Evolutionary conservation across 768 basidiomycete genomes (phyloP), one percentile per base, ranked within the genome.

Genomic region (Multifurca ochricompacta): DNA sequence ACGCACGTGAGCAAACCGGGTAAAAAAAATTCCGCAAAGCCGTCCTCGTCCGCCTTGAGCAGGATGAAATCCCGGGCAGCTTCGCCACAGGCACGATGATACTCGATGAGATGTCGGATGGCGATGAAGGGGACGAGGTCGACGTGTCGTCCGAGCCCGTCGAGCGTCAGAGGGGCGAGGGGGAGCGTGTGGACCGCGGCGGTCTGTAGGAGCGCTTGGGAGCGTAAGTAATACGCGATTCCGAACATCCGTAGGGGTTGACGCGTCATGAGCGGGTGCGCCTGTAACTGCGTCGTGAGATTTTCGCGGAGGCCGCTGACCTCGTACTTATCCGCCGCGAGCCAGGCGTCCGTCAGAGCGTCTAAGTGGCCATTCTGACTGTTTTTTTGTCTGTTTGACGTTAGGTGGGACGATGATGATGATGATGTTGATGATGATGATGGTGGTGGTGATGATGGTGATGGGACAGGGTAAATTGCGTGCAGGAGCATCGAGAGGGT

Each of bases 41-140:
- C 49, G 21, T 51, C 49, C 19, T 51, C 39, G 30, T 51, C 49
- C 40, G 49, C 40, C 37, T 32, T 31, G 30, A 21, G 30, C 16
- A 21, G 40, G 28, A 18, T 39, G 30, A 40, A 51, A 27, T 51
- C 40, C 4, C 49, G 40, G 19, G 40, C 49, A 0, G 49, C 30
- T 5, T 13, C 30, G 21, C 39, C 49, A 21, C 49, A 51, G 30
- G 49, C 39, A 16, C 40, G 49, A 10, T 42, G 49, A 16, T 51
- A 51, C 49, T 40, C 49, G 30, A 51, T 21, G 21, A 51, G 49
- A 30, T 51, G 49, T 3, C 49, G 39, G 28, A 51, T 21, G 9
- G 49, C 49, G 39, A 51, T 51, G 30, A 51, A 51, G 19, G 49
- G 49, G 30, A 51, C 49, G 9, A 51, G 39, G 30, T 51, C 49